phyloP scores from a whole-genome alignment of 306 rosid genomes.

The Cicer chorassanicum region DNA sequence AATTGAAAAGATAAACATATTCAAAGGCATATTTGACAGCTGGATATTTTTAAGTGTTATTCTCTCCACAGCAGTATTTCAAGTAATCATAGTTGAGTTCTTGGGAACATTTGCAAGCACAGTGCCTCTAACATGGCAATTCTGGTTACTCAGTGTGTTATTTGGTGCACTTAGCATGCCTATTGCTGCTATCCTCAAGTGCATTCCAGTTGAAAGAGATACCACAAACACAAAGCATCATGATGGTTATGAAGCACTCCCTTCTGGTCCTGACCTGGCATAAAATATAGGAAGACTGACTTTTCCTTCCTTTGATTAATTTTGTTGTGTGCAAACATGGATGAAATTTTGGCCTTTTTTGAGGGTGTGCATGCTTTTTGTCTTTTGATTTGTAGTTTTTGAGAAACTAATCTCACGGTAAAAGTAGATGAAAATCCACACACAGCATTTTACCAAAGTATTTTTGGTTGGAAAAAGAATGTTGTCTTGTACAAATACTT shows the following conservation, averaged over 20 bases:
- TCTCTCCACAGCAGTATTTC: constrained; percentile 69
- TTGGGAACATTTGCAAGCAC: constrained; percentile 85
- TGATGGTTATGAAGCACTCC: constrained; percentile 75
- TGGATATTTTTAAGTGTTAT: constrained; percentile 74
- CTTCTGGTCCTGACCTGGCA: constrained; percentile 63
- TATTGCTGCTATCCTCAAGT: constrained; percentile 66
- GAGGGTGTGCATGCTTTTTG: not conserved
- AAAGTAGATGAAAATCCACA: not conserved
- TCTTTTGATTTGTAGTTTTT: constrained; percentile 10
- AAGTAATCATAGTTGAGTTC: constrained; percentile 73
- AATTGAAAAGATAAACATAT: constrained; percentile 81
- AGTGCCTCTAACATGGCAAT: constrained; percentile 81
- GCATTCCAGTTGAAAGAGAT: constrained; percentile 70
- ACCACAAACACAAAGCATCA: constrained; percentile 49
- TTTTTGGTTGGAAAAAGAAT: not conserved
- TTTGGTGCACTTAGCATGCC: constrained; percentile 81
- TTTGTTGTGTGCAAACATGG: not conserved
- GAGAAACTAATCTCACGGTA: not conserved
- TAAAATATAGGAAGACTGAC: constrained; percentile 36
- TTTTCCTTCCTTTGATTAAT: not conserved
- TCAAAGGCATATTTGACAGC: constrained; percentile 78
- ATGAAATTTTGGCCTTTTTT: constrained; percentile 32
- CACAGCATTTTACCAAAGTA: not conserved
- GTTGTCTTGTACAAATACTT: not conserved
- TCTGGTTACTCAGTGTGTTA: constrained; percentile 71